phyloP scores from a whole-genome alignment of 2,329 filamentous ascomycete genomes.

The Xylariaceae sp. region DNA sequence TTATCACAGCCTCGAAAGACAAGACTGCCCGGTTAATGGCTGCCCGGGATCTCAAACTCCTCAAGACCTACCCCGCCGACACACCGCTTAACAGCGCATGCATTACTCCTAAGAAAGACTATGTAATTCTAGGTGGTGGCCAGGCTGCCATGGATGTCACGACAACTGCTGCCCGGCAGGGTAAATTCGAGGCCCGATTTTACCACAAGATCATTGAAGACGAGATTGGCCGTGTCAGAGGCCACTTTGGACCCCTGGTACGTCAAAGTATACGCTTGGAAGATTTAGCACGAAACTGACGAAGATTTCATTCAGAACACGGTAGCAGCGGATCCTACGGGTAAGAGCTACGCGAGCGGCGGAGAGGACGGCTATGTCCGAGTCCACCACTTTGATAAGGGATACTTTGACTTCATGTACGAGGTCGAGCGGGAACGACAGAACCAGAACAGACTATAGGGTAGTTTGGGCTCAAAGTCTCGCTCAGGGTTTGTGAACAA shows the following conservation, averaged over 20 bases:
- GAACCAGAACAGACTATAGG: slow-evolving; percentile 35
- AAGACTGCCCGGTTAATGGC: slow-evolving; percentile 87
- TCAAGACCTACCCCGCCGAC: slow-evolving; percentile 89
- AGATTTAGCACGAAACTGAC: slow-evolving; percentile 2
- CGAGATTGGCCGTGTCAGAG: slow-evolving; percentile 93
- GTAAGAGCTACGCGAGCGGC: slow-evolving; percentile 88
- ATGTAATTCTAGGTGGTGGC: slow-evolving; percentile 94
- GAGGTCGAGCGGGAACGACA: slow-evolving; percentile 86
- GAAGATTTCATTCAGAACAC: slow-evolving; percentile 58
- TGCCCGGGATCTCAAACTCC: slow-evolving; percentile 76
- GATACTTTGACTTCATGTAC: slow-evolving; percentile 97
- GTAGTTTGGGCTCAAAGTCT: slow-evolving; percentile 4
- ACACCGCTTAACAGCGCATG: slow-evolving; percentile 94
- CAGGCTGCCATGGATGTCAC: slow-evolving; percentile 99
- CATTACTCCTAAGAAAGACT: slow-evolving; percentile 94
- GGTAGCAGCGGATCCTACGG: slow-evolving; percentile 85
- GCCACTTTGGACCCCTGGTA: slow-evolving; percentile 86
- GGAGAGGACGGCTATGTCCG: slow-evolving; percentile 98
- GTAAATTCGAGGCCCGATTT: slow-evolving; percentile 98
- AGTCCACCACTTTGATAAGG: slow-evolving; percentile 97
- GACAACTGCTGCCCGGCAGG: slow-evolving; percentile 85
- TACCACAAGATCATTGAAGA: slow-evolving; percentile 99
- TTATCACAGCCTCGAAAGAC: slow-evolving; percentile 97
- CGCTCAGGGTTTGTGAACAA: slow-evolving; percentile 11
- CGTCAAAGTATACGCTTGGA: slow-evolving; percentile 15